Percentiles rank a stretch among this genome's conserved stretches.
Evolutionary conservation across 257 asterid species (phyloP).

Genomic region (Dorcoceras hygrometricum): DNA sequence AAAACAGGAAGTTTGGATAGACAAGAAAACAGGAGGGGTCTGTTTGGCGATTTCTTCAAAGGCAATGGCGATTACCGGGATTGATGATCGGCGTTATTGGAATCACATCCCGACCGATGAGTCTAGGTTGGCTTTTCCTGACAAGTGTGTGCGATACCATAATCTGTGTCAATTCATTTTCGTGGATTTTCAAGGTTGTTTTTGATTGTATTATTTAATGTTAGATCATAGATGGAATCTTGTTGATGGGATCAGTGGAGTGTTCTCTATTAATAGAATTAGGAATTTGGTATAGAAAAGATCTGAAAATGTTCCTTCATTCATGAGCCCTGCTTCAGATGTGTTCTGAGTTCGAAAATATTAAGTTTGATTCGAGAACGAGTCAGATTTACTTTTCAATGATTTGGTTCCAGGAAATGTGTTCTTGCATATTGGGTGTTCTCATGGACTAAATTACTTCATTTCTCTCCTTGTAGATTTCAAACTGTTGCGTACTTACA

Average conservation of each 20-base stretch:
- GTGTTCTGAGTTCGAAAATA: not conserved
- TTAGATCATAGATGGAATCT: not conserved
- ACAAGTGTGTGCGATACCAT: not conserved
- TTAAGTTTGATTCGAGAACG: not conserved
- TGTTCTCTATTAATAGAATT: not conserved
- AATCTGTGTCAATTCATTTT: not conserved
- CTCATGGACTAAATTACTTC: slow-evolving; percentile 3
- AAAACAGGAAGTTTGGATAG: slow-evolving; percentile 73
- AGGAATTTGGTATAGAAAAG: not conserved
- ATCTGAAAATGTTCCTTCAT: not conserved
- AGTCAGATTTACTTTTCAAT: not conserved
- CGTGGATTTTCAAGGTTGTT: not conserved
- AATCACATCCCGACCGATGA: slow-evolving; percentile 61
- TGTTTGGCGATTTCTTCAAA: slow-evolving; percentile 72
- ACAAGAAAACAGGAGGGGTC: slow-evolving; percentile 74
- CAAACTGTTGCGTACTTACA: slow-evolving; percentile 77
- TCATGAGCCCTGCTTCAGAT: not conserved
- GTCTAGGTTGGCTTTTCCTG: slow-evolving; percentile 61
- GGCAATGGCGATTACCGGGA: slow-evolving; percentile 75
- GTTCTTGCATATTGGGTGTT: not conserved
- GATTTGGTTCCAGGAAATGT: not conserved
- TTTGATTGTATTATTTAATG: not conserved
- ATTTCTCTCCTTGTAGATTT: slow-evolving; percentile 40
- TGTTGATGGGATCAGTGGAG: not conserved
- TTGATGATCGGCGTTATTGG: slow-evolving; percentile 92